Percentiles rank a stretch among this genome's conserved stretches.
phyloP scores from a whole-genome alignment of 495 filamentous ascomycete species.

The Apiosordaria backusii region DNA sequence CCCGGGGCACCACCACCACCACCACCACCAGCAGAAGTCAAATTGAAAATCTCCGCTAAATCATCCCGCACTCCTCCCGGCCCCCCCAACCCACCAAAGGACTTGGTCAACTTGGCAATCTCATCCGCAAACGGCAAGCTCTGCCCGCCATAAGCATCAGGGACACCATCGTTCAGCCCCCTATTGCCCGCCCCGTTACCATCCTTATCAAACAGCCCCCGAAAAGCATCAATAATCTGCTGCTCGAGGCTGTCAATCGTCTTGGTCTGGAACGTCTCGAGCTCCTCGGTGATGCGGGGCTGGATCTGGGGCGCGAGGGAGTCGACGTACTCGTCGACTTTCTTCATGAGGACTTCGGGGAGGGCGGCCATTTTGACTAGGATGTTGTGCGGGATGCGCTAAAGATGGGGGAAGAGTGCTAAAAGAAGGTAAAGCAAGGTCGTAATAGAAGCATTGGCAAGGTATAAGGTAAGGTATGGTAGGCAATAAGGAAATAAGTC shows the following conservation, averaged over 20 bases:
- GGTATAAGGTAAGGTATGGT: no score
- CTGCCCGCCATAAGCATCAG: conserved; percentile 31
- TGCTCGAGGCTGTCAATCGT: conserved; percentile 35
- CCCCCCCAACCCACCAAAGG: conserved; percentile 26
- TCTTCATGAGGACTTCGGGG: conserved; percentile 32
- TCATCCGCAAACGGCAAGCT: conserved; percentile 37
- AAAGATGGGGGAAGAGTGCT: not conserved
- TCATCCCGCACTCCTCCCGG: conserved; percentile 28
- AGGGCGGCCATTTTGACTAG: conserved; percentile 7
- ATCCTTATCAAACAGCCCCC: conserved; percentile 32
- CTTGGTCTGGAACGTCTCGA: conserved; percentile 33
- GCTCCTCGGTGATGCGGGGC: conserved; percentile 34
- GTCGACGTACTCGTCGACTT: conserved; percentile 38
- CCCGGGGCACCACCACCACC: no score
- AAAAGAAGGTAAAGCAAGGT: not conserved
- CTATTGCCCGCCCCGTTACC: conserved; percentile 7
- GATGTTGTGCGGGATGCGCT: not conserved
- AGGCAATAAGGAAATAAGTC: no score
- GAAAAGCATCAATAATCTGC: conserved; percentile 33
- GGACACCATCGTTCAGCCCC: conserved; percentile 22
- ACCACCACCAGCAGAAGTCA: conserved; percentile 24
- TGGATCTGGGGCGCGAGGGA: conserved; percentile 37
- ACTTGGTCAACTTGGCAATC: conserved; percentile 31
- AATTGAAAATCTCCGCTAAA: conserved; percentile 33
- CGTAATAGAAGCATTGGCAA: no score